Evolutionary conservation across 106 monocot species (phyloP).

Genomic region (Dendrobium officinale): DNA sequence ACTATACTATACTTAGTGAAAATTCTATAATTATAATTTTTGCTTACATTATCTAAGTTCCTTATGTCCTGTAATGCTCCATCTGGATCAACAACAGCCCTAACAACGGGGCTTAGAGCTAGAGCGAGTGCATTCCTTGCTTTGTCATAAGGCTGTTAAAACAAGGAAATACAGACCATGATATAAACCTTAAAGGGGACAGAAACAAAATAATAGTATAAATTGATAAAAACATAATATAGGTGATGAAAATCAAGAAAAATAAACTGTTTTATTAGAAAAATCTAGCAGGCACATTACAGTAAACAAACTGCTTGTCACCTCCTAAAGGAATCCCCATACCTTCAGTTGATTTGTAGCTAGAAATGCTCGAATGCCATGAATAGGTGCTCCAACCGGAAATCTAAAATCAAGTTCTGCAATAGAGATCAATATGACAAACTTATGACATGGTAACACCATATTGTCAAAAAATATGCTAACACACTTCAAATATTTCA

Average conservation of each 20-base stretch:
- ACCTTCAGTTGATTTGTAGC: slow-evolving; percentile 88
- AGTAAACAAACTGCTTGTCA: not conserved
- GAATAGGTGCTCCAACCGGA: slow-evolving; percentile 83
- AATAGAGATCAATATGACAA: slow-evolving; percentile 14
- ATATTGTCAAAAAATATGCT: not conserved
- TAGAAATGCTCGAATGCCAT: slow-evolving; percentile 92
- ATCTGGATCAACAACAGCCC: slow-evolving; percentile 89
- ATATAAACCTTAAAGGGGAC: not conserved
- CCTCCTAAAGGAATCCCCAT: slow-evolving; percentile 1
- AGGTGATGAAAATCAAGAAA: not conserved
- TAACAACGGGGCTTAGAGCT: slow-evolving; percentile 91
- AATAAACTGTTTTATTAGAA: not conserved
- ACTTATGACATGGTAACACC: not conserved
- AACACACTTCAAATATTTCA: not conserved
- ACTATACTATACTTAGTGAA: not conserved
- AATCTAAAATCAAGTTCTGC: slow-evolving; percentile 99
- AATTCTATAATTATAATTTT: not conserved
- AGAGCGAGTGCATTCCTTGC: slow-evolving; percentile 96
- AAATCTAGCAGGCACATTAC: not conserved
- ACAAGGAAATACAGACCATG: not conserved
- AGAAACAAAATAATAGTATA: not conserved
- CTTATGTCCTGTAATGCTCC: slow-evolving; percentile 83
- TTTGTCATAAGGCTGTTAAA: slow-evolving; percentile 83
- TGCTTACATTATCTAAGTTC: slow-evolving; percentile 72
- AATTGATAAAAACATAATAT: not conserved